Evolutionary conservation across 352 stramenopile genomes (phyloP), one percentile per base, ranked within the genome.

Genomic region (Paralagenidium karlingii): DNA sequence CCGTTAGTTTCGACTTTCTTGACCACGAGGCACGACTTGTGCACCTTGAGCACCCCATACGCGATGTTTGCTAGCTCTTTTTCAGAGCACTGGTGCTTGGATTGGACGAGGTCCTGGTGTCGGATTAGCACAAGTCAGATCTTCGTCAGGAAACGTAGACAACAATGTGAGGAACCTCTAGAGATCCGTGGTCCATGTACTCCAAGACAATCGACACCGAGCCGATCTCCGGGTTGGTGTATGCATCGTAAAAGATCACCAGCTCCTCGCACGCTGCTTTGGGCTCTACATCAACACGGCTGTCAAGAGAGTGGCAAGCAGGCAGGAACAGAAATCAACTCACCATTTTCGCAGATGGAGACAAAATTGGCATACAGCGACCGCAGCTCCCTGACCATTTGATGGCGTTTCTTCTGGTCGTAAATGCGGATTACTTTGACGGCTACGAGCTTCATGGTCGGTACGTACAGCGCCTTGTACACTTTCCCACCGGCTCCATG

Each of bases 181-280:
- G 58, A 7, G 82, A 95, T 1, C 89, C 89, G 8, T 71, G 82
- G 40, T 95, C 74, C 87, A 97, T 97, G 52, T 95, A 96, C 57
- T 97, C 89, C 16, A 97, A 56, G n/a, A 97, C 73, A 34, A 97
- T 95, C 5, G 74, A 93, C 9, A 96, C 83, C 0, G 67, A 81
- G 6, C 82, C 77, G 6, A 77, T 62, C 36, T 87, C 63, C 0
- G 79, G 76, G 48, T 94, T 92, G 18, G 74, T 94, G 53, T 91
- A 97, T 5, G 88, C 88, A 45, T 96, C 86, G 42, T 94, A 95
- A 51, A 97, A 95, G 8, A 82, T 50, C 8, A 95, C 82, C 24
- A 95, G 67, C 21, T 92, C 76, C 19, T 79, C 61, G 25, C 76
- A 89, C 6, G 76, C 71, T 6, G 67, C 68, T 31, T 62, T 53